A percentile compares a stretch with the other conserved stretches of the same genome.
These are phyloP conservation scores for Kazachstania taianensis DNA, from an alignment of 805 yeast species.

Conservation along the genomic window DNA sequence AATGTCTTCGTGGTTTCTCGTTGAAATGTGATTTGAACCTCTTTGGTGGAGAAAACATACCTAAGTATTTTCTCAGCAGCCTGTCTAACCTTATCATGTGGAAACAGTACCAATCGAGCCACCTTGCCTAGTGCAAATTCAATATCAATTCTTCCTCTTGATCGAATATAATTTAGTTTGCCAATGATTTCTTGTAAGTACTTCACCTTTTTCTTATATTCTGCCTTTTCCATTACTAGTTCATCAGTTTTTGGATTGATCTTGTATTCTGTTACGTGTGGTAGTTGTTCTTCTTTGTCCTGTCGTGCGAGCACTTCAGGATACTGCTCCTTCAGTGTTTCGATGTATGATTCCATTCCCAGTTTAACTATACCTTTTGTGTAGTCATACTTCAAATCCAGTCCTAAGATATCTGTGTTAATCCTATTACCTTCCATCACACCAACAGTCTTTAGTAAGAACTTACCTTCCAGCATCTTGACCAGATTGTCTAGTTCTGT, in stretches of 20 bases:
- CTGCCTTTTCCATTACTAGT: not conserved
- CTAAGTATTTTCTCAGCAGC: not conserved
- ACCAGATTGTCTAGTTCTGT: conserved; percentile 2
- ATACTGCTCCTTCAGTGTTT: not conserved
- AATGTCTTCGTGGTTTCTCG: not conserved
- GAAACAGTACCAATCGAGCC: not conserved
- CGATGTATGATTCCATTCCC: not conserved
- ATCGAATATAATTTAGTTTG: conserved; percentile 3
- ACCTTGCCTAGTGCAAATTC: conserved; percentile 3
- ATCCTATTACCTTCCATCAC: conserved; percentile 2
- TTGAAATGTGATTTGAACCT: not conserved
- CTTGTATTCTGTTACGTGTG: not conserved
- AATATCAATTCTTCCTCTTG: conserved; percentile 4
- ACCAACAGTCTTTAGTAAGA: conserved; percentile 6
- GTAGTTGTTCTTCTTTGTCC: not conserved
- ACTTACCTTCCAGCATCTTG: conserved; percentile 1
- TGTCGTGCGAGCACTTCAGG: not conserved
- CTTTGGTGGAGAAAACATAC: not conserved
- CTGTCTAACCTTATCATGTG: conserved; percentile 1
- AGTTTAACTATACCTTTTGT: not conserved
- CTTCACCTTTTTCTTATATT: not conserved
- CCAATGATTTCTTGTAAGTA: conserved; percentile 4
- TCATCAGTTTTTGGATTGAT: conserved; percentile 1
- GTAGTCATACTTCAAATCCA: conserved; percentile 4
- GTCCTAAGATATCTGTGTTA: conserved; percentile 7